Evolutionary conservation across 1,284 basidiomycete genomes (phyloP), one percentile per base, ranked within the genome.

Genomic region (Papiliotrema laurentii): DNA sequence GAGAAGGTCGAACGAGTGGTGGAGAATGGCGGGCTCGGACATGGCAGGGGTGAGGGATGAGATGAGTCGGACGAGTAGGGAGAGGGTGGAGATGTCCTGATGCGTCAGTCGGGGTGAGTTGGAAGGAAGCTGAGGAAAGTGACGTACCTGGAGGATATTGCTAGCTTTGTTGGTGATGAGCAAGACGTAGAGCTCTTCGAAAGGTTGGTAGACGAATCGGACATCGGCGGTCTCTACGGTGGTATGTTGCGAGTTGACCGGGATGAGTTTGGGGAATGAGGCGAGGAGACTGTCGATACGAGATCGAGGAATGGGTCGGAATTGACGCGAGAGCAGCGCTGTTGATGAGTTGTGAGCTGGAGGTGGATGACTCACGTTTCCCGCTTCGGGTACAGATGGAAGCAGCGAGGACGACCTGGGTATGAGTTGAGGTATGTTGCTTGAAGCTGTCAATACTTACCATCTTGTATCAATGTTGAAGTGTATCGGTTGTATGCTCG

Each of bases 91-190:
- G 59, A 97, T 97, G 74, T 99, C 96, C 77, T 97, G 25, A n/a
- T 2, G 14, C 13, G 38, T 54, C 24, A 50, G 55, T 36, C 14
- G 21, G 10, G 11, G 16, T 25, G 30, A 28, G 13, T 35, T 14
- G 19, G n/a, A 3, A 24, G 16, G 18, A n/a, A 34, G 26, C 30
- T 28, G 25, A 44, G 10, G 37, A n/a, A 16, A 10, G 11, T 33
- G 31, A 60, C 70, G 49, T 46, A 72, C 73, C 64, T 75, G 96
- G 34, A 99, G 79, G 66, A 99, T 98, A 70, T 98, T 98, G 27
- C 89, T 93, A 18, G 88, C 88, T 72, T 96, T 97, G 77, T 97
- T 98, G 51, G 94, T 98, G 76, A 98, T 94, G 59, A 98, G 81
- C 59, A 98, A 82, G 59, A 98, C 94, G 74, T 97, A 97, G 43